Evolutionary conservation across 2,329 filamentous ascomycete species (phyloP).

Genomic region (Alternaria sp.): DNA sequence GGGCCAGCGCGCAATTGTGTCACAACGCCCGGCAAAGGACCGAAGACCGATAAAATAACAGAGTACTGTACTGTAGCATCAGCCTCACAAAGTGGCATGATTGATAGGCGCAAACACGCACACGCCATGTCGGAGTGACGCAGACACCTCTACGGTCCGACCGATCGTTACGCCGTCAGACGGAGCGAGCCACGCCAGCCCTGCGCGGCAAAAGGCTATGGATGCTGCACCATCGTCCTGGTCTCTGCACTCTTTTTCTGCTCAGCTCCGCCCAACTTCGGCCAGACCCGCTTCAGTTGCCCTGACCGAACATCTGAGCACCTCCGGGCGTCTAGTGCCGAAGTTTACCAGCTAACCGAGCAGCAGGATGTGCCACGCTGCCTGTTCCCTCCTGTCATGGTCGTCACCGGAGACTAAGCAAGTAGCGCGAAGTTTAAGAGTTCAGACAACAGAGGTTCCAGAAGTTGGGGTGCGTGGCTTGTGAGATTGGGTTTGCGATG

Average conservation of each 20-base stretch:
- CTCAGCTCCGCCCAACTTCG: conserved; percentile 13
- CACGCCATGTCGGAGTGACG: not conserved
- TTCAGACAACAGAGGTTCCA: conserved; percentile 13
- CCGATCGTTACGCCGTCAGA: conserved; percentile 2
- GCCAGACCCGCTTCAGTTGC: conserved; percentile 15
- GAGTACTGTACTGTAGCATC: conserved; percentile 6
- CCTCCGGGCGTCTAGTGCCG: conserved; percentile 1
- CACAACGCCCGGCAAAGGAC: conserved; percentile 11
- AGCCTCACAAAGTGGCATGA: conserved; percentile 1
- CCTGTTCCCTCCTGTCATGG: not conserved
- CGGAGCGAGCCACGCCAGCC: conserved; percentile 1
- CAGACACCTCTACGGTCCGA: conserved; percentile 1
- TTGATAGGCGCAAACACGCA: not conserved
- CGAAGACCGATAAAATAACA: conserved; percentile 1
- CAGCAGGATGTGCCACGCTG: conserved; percentile 1
- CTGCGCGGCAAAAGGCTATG: not conserved
- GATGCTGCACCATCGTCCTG: conserved; percentile 1
- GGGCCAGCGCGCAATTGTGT: conserved; percentile 7
- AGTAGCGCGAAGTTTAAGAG: conserved; percentile 7
- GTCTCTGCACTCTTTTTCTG: not conserved
- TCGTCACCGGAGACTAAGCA: conserved; percentile 7
- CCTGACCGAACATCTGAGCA: not conserved
- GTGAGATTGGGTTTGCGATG: not conserved
- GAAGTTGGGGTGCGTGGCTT: conserved; percentile 5
- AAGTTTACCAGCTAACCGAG: conserved; percentile 1